These are phyloP conservation scores for Aspergillus sp. DNA, from an alignment of 2,329 filamentous ascomycete genomes.

Conservation along the genomic window DNA sequence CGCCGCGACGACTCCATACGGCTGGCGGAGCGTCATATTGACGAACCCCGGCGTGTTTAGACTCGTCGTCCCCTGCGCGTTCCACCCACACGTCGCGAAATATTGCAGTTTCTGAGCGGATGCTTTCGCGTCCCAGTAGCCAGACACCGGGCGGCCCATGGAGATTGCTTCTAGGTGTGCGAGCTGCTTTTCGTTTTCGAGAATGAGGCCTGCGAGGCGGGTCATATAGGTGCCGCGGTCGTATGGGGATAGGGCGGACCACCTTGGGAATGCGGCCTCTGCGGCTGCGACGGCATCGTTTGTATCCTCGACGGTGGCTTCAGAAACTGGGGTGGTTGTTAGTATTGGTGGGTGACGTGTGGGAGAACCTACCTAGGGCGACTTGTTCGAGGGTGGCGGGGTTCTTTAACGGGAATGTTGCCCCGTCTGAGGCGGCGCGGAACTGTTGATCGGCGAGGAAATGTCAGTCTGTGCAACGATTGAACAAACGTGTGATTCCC, in stretches of 20 bases:
- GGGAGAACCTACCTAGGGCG: too few species aligned
- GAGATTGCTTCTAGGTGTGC: conserved; percentile 42
- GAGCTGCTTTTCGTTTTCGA: conserved; percentile 34
- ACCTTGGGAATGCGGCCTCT: conserved; percentile 43
- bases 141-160: conserved; percentile 40
- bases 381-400: too few species aligned
- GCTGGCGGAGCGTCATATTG: conserved; percentile 48
- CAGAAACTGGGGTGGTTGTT: conserved; percentile 32
- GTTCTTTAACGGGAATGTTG: too few species aligned
- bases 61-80: conserved; percentile 35
- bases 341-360: too few species aligned
- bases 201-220: conserved; percentile 38
- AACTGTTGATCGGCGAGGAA: too few species aligned
- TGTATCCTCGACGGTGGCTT: conserved; percentile 39
- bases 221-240: conserved; percentile 38
- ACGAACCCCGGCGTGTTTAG: conserved; percentile 34
- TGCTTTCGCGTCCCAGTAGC: conserved; percentile 29
- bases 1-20: conserved; percentile 61
- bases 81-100: conserved; percentile 36
- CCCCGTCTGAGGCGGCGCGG: too few species aligned
- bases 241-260: conserved; percentile 41
- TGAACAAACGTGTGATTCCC: too few species aligned
- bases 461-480: too few species aligned
- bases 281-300: conserved; percentile 44
- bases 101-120: conserved; percentile 32